These are phyloP conservation scores for Candida maesae DNA, from an alignment of 805 yeast genomes.

Conservation along the genomic window DNA sequence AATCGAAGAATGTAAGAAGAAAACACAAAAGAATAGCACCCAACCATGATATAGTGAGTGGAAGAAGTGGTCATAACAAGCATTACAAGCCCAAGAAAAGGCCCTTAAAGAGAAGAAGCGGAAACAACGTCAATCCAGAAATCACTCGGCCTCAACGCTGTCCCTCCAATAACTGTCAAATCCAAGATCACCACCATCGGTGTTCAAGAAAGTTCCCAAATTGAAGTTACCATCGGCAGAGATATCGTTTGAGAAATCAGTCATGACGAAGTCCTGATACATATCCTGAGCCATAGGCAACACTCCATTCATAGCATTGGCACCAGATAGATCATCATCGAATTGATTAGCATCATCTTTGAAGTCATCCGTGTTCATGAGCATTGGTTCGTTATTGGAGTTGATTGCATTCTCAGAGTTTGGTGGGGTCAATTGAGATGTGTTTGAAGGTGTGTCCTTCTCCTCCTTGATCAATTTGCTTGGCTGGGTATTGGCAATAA, in stretches of 20 bases:
- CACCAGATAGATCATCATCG: conserved; percentile 10
- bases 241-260: conserved; percentile 32
- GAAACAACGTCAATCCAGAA: too few relatives aligned
- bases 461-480: conserved; percentile 12
- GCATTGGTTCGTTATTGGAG: conserved; percentile 11
- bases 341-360: background rate
- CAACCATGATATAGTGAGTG: background rate
- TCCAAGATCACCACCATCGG: conserved; percentile 33
- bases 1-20: background rate
- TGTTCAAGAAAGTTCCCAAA: conserved; percentile 40
- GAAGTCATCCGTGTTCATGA: conserved; percentile 10
- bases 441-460: conserved; percentile 20
- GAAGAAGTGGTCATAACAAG: background rate
- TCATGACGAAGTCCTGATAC: conserved; percentile 30
- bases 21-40: background rate
- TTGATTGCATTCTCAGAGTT: conserved; percentile 27
- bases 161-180: conserved; percentile 41
- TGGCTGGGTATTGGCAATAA: conserved; percentile 8
- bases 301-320: conserved; percentile 16
- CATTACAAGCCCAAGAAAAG: conserved; percentile 1
- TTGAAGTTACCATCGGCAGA: conserved; percentile 38
- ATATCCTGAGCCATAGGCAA: conserved; percentile 30
- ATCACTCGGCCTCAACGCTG: conserved; percentile 37
- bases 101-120: too few relatives aligned
- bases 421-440: conserved; percentile 28